phyloP scores from a whole-genome alignment of 148 eudicot species.

The Amaranthus cruentus region DNA sequence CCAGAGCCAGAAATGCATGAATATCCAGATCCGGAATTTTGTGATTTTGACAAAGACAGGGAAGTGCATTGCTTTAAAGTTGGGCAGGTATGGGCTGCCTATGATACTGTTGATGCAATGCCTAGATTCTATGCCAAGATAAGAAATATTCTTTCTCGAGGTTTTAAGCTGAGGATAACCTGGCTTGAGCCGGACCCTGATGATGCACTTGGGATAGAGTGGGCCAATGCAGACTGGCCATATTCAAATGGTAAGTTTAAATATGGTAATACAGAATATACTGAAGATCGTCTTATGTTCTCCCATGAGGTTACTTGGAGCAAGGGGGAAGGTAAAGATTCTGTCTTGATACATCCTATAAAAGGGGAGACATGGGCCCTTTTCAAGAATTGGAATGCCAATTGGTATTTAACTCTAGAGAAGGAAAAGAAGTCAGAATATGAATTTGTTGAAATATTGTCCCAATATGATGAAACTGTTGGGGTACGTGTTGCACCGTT shows the following conservation, averaged over 20 bases:
- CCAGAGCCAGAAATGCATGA: slow-evolving; percentile 34
- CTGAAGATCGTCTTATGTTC: slow-evolving; percentile 54
- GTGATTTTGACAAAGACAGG: slow-evolving; percentile 59
- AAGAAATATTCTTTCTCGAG: slow-evolving; percentile 34
- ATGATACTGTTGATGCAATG: slow-evolving; percentile 77
- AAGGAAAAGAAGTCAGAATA: slow-evolving; percentile 45
- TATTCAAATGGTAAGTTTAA: slow-evolving; percentile 64
- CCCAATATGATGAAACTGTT: slow-evolving; percentile 38
- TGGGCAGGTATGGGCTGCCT: slow-evolving; percentile 76
- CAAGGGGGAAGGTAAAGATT: slow-evolving; percentile 33
- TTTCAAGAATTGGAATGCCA: slow-evolving; percentile 63
- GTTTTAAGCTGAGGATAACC: slow-evolving; percentile 59
- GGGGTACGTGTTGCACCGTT: slow-evolving; percentile 55
- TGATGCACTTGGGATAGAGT: slow-evolving; percentile 33
- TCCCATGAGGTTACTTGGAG: slow-evolving; percentile 60
- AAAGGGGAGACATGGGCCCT: slow-evolving; percentile 86
- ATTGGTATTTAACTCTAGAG: slow-evolving; percentile 42
- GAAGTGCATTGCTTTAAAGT: slow-evolving; percentile 41
- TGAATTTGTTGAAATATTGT: slow-evolving; percentile 66
- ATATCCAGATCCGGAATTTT: slow-evolving; percentile 65
- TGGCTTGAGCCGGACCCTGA: slow-evolving; percentile 78
- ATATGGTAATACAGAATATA: slow-evolving; percentile 39
- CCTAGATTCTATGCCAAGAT: slow-evolving; percentile 85
- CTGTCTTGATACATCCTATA: slow-evolving; percentile 48
- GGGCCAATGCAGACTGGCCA: slow-evolving; percentile 58